A percentile compares a stretch with the other conserved stretches of the same genome.
These are phyloP conservation scores for Discostella stelligeroides DNA, from an alignment of 108 stramenopile species.

Conservation along the genomic window DNA sequence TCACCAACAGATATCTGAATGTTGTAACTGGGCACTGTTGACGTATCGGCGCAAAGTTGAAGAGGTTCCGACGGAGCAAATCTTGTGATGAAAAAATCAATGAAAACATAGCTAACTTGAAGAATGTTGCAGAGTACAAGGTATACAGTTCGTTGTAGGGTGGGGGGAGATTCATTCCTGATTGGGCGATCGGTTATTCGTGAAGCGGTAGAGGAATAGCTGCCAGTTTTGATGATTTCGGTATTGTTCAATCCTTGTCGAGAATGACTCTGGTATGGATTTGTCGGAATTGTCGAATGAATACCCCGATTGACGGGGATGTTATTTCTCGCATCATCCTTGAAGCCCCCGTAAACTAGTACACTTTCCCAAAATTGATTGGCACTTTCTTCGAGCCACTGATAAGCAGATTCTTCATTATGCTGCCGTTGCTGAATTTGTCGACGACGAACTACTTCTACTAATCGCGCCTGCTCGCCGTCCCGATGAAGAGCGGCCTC, in stretches of 20 bases:
- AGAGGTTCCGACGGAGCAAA: conserved; percentile 7
- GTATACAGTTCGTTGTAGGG: neutral
- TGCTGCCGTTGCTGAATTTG: conserved; percentile 25
- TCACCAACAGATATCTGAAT: conserved; percentile 34
- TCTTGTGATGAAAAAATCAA: conserved; percentile 11
- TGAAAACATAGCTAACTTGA: neutral
- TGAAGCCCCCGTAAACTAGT: conserved; percentile 6
- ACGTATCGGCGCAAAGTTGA: neutral
- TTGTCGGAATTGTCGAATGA: conserved; percentile 1
- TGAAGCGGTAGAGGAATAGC: neutral
- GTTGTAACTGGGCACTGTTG: conserved; percentile 28
- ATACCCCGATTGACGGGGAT: no score
- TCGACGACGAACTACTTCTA: conserved; percentile 33
- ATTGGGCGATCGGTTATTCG: neutral
- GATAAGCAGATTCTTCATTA: conserved; percentile 11
- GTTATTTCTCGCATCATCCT: neutral
- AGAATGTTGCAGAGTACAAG: neutral
- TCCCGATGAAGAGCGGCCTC: conserved; percentile 45
- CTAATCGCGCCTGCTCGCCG: conserved; percentile 44
- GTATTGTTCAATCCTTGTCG: neutral
- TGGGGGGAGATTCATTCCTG: neutral
- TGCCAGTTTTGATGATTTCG: neutral
- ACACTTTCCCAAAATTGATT: conserved; percentile 1
- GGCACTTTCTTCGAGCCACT: conserved; percentile 15
- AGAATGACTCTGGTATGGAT: conserved; percentile 22